Evolutionary conservation across 179 eudicot species (phyloP).

Genomic region (Pouteria campechiana): DNA sequence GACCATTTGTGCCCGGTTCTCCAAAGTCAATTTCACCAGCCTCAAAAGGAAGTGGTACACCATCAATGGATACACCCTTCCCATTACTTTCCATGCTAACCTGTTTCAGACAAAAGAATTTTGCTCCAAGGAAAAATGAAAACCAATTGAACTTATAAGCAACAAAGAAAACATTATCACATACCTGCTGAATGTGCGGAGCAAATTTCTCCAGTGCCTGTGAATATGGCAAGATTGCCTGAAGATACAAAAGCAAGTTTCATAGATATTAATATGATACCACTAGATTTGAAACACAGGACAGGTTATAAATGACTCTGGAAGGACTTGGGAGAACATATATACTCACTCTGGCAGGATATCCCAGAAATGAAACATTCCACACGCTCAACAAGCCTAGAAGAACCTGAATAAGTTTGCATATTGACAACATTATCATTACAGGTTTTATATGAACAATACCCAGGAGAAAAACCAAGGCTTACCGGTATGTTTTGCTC

Average conservation of each 20-base stretch:
- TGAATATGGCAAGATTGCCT: slow-evolving; percentile 96
- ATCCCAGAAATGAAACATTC: slow-evolving; percentile 94
- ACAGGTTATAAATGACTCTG: not conserved
- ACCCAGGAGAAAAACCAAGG: not conserved
- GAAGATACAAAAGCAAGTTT: slow-evolving; percentile 4
- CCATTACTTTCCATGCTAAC: slow-evolving; percentile 99
- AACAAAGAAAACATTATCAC: not conserved
- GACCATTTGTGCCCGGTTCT: slow-evolving; percentile 99
- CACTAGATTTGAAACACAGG: not conserved
- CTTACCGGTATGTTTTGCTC: slow-evolving; percentile 57
- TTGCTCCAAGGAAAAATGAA: too few species aligned
- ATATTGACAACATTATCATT: not conserved
- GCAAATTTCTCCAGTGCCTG: slow-evolving; percentile 97
- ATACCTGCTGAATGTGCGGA: slow-evolving; percentile 97
- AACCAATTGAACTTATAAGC: too few species aligned
- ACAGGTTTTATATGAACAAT: too few species aligned
- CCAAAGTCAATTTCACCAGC: slow-evolving; percentile 99
- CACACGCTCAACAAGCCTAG: slow-evolving; percentile 89
- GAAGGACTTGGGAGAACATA: not conserved
- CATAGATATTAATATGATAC: not conserved
- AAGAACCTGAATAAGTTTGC: slow-evolving; percentile 74
- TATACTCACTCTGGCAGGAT: slow-evolving; percentile 91
- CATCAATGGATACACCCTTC: slow-evolving; percentile 91
- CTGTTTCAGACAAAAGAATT: slow-evolving; percentile 24
- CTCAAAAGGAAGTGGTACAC: slow-evolving; percentile 72